These are phyloP conservation scores for Sporormia fimetaria DNA, from an alignment of 495 filamentous ascomycete species.

Conservation along the genomic window DNA sequence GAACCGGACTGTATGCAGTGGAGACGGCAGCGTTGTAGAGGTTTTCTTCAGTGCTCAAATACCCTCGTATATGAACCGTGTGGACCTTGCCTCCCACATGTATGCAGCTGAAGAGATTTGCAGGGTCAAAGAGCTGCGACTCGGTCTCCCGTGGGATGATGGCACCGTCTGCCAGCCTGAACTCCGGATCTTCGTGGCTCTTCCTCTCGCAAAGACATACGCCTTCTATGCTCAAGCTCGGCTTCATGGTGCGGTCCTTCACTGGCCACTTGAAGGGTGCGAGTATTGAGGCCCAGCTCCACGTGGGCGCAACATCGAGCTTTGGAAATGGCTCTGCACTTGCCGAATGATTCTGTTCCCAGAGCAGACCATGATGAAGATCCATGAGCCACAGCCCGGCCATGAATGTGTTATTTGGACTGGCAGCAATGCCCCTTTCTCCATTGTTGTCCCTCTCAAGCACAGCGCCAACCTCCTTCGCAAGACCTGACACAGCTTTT, in stretches of 20 bases:
- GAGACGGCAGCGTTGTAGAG: conserved; percentile 2
- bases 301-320: too few species aligned
- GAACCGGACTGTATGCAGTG: not conserved
- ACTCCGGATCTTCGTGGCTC: not conserved
- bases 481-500: conserved; percentile 1
- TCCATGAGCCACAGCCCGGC: conserved; percentile 2
- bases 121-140: not conserved
- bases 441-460: not conserved
- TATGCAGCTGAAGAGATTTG: not conserved
- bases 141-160: too few species aligned
- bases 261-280: too few species aligned
- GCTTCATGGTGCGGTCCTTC: too few species aligned
- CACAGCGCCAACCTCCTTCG: conserved; percentile 3
- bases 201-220: not conserved
- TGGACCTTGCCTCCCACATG: conserved; percentile 1
- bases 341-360: conserved; percentile 3
- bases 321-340: too few species aligned
- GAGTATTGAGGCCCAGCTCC: too few species aligned
- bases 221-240: too few species aligned
- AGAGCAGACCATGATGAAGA: conserved; percentile 3
- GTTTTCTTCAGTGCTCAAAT: conserved; percentile 5
- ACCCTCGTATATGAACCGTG: conserved; percentile 3
- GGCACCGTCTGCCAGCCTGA: too few species aligned
- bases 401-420: conserved; percentile 1
- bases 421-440: too few species aligned